Evolutionary conservation across 139 green algal species (phyloP), one percentile per base, ranked within the genome.

Genomic region (Chlorella sp.): DNA sequence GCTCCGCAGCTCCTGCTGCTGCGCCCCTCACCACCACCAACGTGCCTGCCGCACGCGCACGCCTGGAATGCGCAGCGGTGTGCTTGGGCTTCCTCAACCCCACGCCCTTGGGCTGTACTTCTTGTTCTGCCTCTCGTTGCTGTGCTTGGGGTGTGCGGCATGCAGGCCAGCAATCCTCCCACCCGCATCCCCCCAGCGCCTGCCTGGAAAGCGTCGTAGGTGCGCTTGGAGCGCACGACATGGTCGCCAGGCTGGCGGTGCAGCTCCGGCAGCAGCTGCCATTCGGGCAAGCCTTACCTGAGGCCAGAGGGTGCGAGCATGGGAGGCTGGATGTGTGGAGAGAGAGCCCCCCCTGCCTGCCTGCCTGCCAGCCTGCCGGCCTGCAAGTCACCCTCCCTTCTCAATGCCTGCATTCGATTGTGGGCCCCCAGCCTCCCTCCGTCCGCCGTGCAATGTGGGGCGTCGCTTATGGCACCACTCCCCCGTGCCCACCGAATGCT

Each of bases 191-290:
- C 48, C 48, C 48, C 9, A 57, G n/a, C 9, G 53, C 80, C 37
- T 21, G 42, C 83, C 66, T 91, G 81, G n/a, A 91, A 91, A 12
- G 88, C 88, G 68, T 91, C 88, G 36, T 88, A 91, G 0, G 88
- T 91, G 24, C 66, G 81, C 69, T 91, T 91, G 39, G 34, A 79
- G 19, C 39, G 75, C 48, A 91, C 85, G 34, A 91, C 34, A 32
- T 77, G 48, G 24, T 76, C 81, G 12, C 16, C 69, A 24, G 34
- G 40, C 4, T n/a, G 7, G 16, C 37, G 18, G 28, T 85, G 48
- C 81, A 91, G 88, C 69, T 83, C 81, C 4, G 88, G 88, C 48
- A 91, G 69, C 48, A 91, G 81, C 81, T 88, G 40, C 88, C 88
- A 91, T 14, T 39, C 68, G 0, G 71, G 48, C 0, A 66, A 87